Conservation (phyloP, 129 eudicot species). For the Helichrysum umbraculigerum region DNA sequence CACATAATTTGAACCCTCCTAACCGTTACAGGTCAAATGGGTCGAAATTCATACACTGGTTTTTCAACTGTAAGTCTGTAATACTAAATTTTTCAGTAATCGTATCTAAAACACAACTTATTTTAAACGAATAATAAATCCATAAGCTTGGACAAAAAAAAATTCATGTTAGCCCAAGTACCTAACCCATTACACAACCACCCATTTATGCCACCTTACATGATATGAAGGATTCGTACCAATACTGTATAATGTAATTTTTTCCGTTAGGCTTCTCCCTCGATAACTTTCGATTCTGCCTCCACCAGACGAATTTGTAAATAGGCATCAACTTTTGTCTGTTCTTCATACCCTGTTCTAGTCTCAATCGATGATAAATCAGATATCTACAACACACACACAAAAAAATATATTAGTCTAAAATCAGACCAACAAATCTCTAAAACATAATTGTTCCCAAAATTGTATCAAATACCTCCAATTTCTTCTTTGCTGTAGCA, state of each 20-base stretch:
- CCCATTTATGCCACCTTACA: neutral
- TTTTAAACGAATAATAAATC: neutral
- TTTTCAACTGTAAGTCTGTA: neutral
- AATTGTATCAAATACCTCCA: constrained; percentile 74
- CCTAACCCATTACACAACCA: neutral
- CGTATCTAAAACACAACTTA: neutral
- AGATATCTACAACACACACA: constrained; percentile 61
- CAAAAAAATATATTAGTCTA: neutral
- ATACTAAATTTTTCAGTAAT: neutral
- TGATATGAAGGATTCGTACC: constrained; percentile 41
- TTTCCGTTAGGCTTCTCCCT: constrained; percentile 85
- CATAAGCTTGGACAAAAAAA: neutral
- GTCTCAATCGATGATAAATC: constrained; percentile 69
- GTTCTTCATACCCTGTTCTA: constrained; percentile 69
- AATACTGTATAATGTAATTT: constrained; percentile 86
- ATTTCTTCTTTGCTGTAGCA: constrained; percentile 61
- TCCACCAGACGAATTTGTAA: constrained; percentile 66
- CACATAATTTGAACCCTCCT: no score
- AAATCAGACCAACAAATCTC: constrained; percentile 7
- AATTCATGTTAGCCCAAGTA: neutral
- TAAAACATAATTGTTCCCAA: constrained; percentile 9
- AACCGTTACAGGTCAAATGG: neutral
- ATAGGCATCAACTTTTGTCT: constrained; percentile 48
- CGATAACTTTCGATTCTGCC: constrained; percentile 80
- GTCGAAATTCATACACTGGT: neutral